Evolutionary conservation across 2,329 filamentous ascomycete genomes (phyloP), one percentile per base, ranked within the genome.

Genomic region (Macrophomina phaseolina): DNA sequence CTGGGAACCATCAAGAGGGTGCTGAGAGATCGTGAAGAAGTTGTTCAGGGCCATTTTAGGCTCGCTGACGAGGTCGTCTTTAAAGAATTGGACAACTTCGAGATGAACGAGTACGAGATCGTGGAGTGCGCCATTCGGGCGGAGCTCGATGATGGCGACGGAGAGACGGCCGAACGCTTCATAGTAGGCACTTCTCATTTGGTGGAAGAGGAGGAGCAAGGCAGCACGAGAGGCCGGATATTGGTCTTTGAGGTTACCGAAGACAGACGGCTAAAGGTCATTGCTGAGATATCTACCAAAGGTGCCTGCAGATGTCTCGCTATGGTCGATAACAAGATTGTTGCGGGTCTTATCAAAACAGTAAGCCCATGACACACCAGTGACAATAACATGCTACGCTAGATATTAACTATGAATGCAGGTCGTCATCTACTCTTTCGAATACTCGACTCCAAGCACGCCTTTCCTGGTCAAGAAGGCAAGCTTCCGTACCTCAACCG

Each of bases 11-110:
- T 98, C 68, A 89, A 89, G 69, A 88, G 93, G 16, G 88, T 90
- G 63, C 79, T 97, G 0, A 80, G 85, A 11, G 81, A 87, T 8
- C 91, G 91, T 14, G 88, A 89, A 70, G 95, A 99, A 77, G 79
- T 89, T 3, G 85, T 97, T 12, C 86, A 87, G 9, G 94, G 91
- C 72, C 89, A 89, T n/a, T 91, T 99, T 74, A 90, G 90, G 73
- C 86, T 99, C 1, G 93, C 96, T 0, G 94, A 99, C 72, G 95
- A 98, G 74, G 88, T 97, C 40, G 83, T 92, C 18, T 97, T 98
- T 77, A 88, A 91, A 68, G 86, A 90, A 62, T 83, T 97, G 0
- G 92, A 91, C 71, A 87, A 89, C 0, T 90, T 91, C 69, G 76
- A 85, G 6, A 80, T 98, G 8, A 81, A 86, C 38, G 78, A 83